Evolutionary conservation across 768 basidiomycete genomes (phyloP).

Genomic region (Lyophyllum shimeji): DNA sequence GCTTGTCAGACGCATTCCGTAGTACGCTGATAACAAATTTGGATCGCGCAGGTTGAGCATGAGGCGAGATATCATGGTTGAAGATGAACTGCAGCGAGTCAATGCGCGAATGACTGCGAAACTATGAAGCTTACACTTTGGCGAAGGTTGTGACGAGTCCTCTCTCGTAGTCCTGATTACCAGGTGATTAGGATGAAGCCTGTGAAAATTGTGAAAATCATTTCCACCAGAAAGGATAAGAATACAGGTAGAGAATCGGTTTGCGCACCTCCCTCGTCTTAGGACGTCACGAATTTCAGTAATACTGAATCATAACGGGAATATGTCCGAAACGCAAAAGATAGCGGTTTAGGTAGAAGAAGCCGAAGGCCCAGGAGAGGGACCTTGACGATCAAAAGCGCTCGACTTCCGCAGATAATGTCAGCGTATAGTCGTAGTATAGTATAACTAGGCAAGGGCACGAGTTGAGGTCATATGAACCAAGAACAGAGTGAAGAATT

Average conservation of each 20-base stretch:
- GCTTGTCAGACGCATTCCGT: background rate
- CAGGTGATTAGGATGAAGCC: background rate
- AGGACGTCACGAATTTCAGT: slow-evolving; percentile 25
- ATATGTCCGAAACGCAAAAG: slow-evolving; percentile 37
- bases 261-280: slow-evolving; percentile 25
- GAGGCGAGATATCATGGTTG: slow-evolving; percentile 30
- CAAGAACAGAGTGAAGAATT: background rate
- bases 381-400: slow-evolving; percentile 40
- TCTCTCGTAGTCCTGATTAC: slow-evolving; percentile 17
- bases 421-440: slow-evolving; percentile 52
- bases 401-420: slow-evolving; percentile 40
- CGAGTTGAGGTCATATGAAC: background rate
- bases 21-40: slow-evolving; percentile 11
- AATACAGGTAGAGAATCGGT: too few species aligned
- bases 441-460: slow-evolving; percentile 29
- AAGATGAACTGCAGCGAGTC: slow-evolving; percentile 23
- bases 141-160: slow-evolving; percentile 23
- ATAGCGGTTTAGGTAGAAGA: slow-evolving; percentile 49
- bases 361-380: slow-evolving; percentile 31
- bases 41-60: slow-evolving; percentile 33
- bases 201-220: too few species aligned
- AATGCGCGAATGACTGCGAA: background rate
- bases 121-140: slow-evolving; percentile 18
- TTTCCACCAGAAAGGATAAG: too few species aligned
- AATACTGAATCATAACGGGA: slow-evolving; percentile 32